phyloP scores from a whole-genome alignment of 169 alveolate species.

The Perkinsus marinus region DNA sequence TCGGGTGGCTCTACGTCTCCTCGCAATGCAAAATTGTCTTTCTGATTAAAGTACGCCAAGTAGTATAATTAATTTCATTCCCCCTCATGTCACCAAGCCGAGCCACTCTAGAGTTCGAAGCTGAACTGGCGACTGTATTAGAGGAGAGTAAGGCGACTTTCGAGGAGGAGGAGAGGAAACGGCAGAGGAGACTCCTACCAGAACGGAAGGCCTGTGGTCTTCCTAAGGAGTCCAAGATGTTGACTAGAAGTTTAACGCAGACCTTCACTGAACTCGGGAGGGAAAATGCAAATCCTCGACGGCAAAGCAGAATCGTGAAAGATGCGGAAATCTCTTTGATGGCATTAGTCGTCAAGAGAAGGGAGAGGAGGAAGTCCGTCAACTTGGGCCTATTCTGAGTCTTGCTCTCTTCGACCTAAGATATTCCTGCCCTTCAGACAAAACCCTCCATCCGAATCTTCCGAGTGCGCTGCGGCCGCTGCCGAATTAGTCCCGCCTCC shows the following conservation, averaged over 20 bases:
- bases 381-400: not conserved
- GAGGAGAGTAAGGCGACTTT: not conserved
- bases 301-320: not conserved
- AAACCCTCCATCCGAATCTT: not conserved
- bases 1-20: not conserved
- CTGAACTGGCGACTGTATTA: not conserved
- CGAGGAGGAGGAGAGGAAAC: not conserved
- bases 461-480: not conserved
- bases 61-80: too few relatives aligned
- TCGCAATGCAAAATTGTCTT: not conserved
- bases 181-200: not conserved
- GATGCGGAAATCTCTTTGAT: not conserved
- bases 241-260: not conserved
- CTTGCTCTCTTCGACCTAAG: not conserved
- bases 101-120: not conserved
- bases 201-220: not conserved
- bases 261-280: not conserved
- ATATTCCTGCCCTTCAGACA: not conserved
- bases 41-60: too few relatives aligned
- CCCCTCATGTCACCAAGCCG: not conserved
- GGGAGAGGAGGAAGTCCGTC: not conserved
- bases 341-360: not conserved
- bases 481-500: too few relatives aligned
- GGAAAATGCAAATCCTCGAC: not conserved
- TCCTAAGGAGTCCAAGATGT: not conserved